Evolutionary conservation across 805 yeast genomes (phyloP).

Genomic region (Zygotorulaspora chibaensis): DNA sequence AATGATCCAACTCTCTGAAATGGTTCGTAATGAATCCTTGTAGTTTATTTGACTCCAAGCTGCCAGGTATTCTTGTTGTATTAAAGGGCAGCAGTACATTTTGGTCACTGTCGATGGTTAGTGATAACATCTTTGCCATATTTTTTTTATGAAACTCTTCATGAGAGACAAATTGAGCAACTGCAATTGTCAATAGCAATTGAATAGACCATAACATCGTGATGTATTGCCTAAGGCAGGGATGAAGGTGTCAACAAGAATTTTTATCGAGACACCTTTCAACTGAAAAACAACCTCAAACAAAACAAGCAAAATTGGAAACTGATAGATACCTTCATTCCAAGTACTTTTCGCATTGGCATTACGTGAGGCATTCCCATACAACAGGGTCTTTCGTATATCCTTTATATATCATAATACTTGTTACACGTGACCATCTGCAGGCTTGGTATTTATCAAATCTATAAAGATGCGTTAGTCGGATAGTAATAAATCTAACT

Average conservation of each 20-base stretch:
- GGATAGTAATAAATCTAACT: not conserved
- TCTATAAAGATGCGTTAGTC: not conserved
- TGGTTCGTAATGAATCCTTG: constrained; percentile 37
- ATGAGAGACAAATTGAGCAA: constrained; percentile 3
- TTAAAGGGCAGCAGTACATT: constrained; percentile 34
- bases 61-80: constrained; percentile 42
- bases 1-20: constrained; percentile 29
- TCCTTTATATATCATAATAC: no score
- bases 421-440: no score
- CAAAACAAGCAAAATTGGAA: no score
- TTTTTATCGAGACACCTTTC: no score
- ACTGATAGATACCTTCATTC: no score
- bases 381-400: no score
- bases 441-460: no score
- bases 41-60: constrained; percentile 37
- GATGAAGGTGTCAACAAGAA: not conserved
- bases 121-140: constrained; percentile 7
- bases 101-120: constrained; percentile 1
- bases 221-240: not conserved
- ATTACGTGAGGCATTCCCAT: no score
- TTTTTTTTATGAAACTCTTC: constrained; percentile 6
- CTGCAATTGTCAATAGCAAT: not conserved
- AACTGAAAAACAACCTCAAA: no score
- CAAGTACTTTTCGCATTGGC: no score
- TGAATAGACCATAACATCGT: not conserved